These are phyloP conservation scores for Vachellia pachyceras DNA, from an alignment of 306 rosid genomes.

Conservation along the genomic window DNA sequence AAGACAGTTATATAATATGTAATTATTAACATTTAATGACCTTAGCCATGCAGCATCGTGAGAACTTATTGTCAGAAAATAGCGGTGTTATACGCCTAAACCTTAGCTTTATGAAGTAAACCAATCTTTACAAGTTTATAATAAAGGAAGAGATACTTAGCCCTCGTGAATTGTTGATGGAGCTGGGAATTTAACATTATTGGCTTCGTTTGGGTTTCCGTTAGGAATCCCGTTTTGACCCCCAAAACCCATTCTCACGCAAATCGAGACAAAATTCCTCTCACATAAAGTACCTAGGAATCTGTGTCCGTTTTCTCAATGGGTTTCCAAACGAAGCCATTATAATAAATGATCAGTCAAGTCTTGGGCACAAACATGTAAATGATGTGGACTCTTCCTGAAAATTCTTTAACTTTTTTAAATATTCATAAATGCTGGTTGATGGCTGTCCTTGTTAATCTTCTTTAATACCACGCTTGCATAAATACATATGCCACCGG, in stretches of 20 bases:
- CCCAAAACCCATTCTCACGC: too few species aligned
- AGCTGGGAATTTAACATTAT: constrained; percentile 26
- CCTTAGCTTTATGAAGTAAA: constrained; percentile 29
- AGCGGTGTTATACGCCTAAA: constrained; percentile 25
- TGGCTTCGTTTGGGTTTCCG: too few species aligned
- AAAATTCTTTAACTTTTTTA: constrained; percentile 28
- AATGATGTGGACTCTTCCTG: constrained; percentile 17
- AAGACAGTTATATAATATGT: constrained; percentile 27
- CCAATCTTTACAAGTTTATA: background rate
- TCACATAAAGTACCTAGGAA: too few species aligned
- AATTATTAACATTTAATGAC: background rate
- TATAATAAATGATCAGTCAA: background rate
- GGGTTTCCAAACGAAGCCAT: too few species aligned
- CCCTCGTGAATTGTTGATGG: constrained; percentile 25
- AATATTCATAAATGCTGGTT: constrained; percentile 37
- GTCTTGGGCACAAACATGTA: background rate
- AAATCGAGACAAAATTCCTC: too few species aligned
- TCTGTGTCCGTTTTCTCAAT: too few species aligned
- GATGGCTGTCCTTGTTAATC: constrained; percentile 26
- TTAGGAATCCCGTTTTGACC: too few species aligned
- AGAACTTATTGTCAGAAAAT: background rate
- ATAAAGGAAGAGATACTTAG: background rate
- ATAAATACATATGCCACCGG: constrained; percentile 33
- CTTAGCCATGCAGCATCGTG: constrained; percentile 12
- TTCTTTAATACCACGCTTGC: constrained; percentile 26